Evolutionary conservation across 768 basidiomycete genomes (phyloP), one percentile per base, ranked within the genome.

Genomic region (Solioccasus polychromus): DNA sequence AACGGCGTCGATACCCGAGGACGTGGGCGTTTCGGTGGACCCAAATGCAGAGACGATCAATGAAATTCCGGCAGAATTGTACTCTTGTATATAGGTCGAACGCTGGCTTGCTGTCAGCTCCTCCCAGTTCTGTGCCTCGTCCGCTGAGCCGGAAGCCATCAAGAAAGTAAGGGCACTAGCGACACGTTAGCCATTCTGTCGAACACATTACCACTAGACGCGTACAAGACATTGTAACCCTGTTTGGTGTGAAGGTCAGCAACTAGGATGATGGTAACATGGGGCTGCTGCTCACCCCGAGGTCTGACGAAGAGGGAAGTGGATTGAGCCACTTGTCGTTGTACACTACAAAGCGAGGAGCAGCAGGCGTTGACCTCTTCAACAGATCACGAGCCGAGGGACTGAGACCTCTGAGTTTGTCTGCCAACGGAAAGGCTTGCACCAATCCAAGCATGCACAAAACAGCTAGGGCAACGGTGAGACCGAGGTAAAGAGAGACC

Each of bases 1-100:
- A 25, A 67, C 63, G 2, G 77, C 66, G 45, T 77, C 66, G 4
- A 55, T 53, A 22, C 71, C 71, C 4, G 60, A 57, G 2, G 71
- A 63, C 4, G 75, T 78, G 2, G 77, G 77, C 1, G 64, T 61
- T 43, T 66, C 55, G 3, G 61, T 63, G 10, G 75, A 68, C 6
- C 77, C 77, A 50, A 82, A 82, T 4, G 67, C 70, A 35, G 78
- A 77, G 5, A 82, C 80, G 42, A 83, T 71, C 36, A 83, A 55
- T 18, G 74, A 75, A 58, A 82, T 80, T 17, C 80, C 80, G 6
- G 79, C 78, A 0, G 72, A 69, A 19, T 67, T 68, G 54, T 82
- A 82, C 45, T 75, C 68, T 1, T 71, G 50, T 48, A 78, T 62
- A 54, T 75, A 69, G 12, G 68, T 28, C 11, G 70, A 48, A 23